These are phyloP conservation scores for Elsinoe fawcettii DNA, from an alignment of 2,329 filamentous ascomycete species.

Conservation along the genomic window DNA sequence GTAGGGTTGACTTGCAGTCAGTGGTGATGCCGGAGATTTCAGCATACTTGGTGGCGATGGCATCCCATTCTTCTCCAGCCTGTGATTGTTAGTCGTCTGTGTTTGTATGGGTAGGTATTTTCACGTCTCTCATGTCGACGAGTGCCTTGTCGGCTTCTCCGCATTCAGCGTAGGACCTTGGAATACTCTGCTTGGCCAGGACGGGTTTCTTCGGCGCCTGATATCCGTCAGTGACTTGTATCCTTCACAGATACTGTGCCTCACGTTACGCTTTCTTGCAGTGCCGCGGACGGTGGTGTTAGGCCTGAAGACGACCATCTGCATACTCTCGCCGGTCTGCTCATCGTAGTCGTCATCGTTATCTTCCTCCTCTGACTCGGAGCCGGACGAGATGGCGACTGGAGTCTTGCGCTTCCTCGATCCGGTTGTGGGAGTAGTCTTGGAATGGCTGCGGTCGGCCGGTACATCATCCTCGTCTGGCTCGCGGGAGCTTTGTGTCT, in stretches of 20 bases:
- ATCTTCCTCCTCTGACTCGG: not conserved
- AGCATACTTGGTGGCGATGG: slow-evolving; percentile 24
- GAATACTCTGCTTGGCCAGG: slow-evolving; percentile 22
- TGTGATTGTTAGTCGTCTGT: not conserved
- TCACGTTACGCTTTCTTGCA: not conserved
- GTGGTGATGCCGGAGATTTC: slow-evolving; percentile 27
- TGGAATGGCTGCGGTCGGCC: not conserved
- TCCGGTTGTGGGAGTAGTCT: not conserved
- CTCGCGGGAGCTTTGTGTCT: not conserved
- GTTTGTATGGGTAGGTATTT: not conserved
- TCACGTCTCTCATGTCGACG: slow-evolving; percentile 24
- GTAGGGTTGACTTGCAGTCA: slow-evolving; percentile 31
- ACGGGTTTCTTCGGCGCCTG: not conserved
- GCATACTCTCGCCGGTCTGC: not conserved
- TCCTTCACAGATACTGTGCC: too few species aligned
- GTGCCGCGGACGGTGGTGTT: not conserved
- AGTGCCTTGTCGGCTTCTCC: slow-evolving; percentile 25
- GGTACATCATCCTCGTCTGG: not conserved
- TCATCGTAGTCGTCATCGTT: not conserved
- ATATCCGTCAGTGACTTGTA: not conserved
- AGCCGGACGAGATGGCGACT: not conserved
- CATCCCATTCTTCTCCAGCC: slow-evolving; percentile 22
- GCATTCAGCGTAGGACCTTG: slow-evolving; percentile 24
- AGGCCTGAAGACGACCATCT: not conserved
- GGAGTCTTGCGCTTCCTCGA: not conserved